Percentiles rank a stretch among this genome's conserved stretches.
Conservation (phyloP, 345 rosid genomes). For the Microcos paniculata region DNA sequence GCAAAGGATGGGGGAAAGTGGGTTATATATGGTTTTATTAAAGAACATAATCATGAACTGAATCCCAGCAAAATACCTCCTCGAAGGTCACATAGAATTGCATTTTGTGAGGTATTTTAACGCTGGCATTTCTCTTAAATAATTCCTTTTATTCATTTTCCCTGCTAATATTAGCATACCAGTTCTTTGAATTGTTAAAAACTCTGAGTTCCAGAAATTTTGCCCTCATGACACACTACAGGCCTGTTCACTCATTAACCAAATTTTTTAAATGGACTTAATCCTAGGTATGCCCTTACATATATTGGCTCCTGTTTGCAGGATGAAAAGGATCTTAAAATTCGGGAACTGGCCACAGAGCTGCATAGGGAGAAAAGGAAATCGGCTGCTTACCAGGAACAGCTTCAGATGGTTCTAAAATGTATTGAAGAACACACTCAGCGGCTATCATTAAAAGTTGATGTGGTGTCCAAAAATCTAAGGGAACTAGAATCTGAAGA, state of each 20-base stretch:
- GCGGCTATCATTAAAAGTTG: slow-evolving; percentile 33
- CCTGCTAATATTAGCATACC: not conserved
- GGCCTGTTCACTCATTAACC: not conserved
- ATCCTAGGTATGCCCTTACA: not conserved
- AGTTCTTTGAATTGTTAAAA: not conserved
- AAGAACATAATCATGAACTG: slow-evolving; percentile 43
- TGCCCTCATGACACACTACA: not conserved
- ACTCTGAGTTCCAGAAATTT: not conserved
- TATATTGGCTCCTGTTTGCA: slow-evolving; percentile 11
- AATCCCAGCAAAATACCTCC: slow-evolving; percentile 37
- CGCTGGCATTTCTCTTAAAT: not conserved
- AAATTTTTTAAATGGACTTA: not conserved
- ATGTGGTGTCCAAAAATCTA: slow-evolving; percentile 24
- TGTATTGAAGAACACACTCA: slow-evolving; percentile 38
- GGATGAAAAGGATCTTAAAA: slow-evolving; percentile 41
- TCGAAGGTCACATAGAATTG: slow-evolving; percentile 38
- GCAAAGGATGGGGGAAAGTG: slow-evolving; percentile 40
- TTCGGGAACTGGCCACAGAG: slow-evolving; percentile 34
- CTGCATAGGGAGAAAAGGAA: slow-evolving; percentile 44
- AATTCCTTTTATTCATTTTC: not conserved
- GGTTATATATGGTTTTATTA: slow-evolving; percentile 40
- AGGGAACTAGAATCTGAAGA: slow-evolving; percentile 33
- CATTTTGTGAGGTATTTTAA: slow-evolving; percentile 36
- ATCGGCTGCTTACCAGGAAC: slow-evolving; percentile 37
- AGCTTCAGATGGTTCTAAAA: slow-evolving; percentile 29